These are phyloP conservation scores for Penstemon davidsonii DNA, from an alignment of 257 asterid genomes.

Conservation along the genomic window DNA sequence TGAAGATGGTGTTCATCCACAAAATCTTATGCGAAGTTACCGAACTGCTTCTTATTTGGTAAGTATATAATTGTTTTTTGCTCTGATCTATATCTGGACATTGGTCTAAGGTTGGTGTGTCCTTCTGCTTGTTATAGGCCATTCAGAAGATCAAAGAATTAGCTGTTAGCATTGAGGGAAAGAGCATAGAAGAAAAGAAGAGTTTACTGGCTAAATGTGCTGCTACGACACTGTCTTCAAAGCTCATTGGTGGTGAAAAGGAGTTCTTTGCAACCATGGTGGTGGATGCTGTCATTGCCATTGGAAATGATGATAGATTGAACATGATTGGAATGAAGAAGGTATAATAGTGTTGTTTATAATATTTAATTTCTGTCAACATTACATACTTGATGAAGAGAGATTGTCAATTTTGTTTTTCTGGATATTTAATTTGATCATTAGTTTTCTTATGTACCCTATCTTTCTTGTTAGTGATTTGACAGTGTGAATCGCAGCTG, in stretches of 20 bases:
- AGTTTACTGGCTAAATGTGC: conserved; percentile 91
- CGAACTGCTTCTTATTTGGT: conserved; percentile 84
- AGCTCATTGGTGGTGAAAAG: conserved; percentile 99
- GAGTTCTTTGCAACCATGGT: conserved; percentile 96
- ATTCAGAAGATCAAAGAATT: conserved; percentile 73
- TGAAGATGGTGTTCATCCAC: conserved; percentile 99
- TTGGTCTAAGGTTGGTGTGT: conserved; percentile 20
- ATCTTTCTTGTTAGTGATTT: no score
- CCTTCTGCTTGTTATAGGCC: conserved; percentile 46
- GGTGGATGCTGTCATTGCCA: conserved; percentile 90
- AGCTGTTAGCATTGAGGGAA: conserved; percentile 88
- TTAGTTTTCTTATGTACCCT: no score
- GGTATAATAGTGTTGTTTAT: conserved; percentile 39
- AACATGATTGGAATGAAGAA: conserved; percentile 98
- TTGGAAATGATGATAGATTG: conserved; percentile 85
- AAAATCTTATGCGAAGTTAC: conserved; percentile 87
- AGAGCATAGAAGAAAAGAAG: conserved; percentile 91
- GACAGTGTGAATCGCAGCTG: no score
- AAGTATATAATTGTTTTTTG: conserved; percentile 18
- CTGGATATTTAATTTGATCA: no score
- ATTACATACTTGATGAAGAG: conserved; percentile 18
- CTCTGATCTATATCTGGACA: conserved; percentile 17
- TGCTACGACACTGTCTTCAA: conserved; percentile 93
- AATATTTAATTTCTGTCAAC: not conserved
- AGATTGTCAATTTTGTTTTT: not conserved